Conservation (phyloP, 164 flowering plant species). For the Annona squamosa region DNA sequence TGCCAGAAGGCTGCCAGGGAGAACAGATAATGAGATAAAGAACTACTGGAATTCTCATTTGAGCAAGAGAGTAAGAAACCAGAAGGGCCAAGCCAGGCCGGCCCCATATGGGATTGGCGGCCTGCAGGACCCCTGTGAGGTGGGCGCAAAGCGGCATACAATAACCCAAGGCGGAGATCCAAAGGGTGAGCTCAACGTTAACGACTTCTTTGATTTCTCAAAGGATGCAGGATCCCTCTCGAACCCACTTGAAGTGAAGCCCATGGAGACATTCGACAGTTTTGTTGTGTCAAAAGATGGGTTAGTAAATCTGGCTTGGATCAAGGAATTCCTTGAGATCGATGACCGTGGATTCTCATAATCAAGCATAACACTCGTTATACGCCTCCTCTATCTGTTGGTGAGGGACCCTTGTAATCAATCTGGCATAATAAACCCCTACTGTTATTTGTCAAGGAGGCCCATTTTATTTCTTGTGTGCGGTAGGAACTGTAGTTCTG, state of each 20-base stretch:
- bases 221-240: neutral
- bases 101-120: neutral
- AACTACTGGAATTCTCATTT: slow-evolving; percentile 81
- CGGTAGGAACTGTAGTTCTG: no score
- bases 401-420: neutral
- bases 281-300: neutral
- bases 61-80: slow-evolving; percentile 33
- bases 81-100: neutral
- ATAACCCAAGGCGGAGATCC: neutral
- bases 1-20: slow-evolving; percentile 69
- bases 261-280: neutral
- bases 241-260: slow-evolving; percentile 2
- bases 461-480: no score
- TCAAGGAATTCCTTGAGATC: slow-evolving; percentile 1
- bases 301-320: neutral
- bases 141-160: neutral
- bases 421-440: no score
- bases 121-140: neutral
- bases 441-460: no score
- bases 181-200: neutral
- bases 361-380: no score
- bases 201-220: slow-evolving; percentile 6
- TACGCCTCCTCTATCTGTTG: neutral
- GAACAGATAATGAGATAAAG: slow-evolving; percentile 82
- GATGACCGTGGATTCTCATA: slow-evolving; percentile 1